Conservation (phyloP, 805 yeast genomes). For the Saccharomyces cerevisiae region DNA sequence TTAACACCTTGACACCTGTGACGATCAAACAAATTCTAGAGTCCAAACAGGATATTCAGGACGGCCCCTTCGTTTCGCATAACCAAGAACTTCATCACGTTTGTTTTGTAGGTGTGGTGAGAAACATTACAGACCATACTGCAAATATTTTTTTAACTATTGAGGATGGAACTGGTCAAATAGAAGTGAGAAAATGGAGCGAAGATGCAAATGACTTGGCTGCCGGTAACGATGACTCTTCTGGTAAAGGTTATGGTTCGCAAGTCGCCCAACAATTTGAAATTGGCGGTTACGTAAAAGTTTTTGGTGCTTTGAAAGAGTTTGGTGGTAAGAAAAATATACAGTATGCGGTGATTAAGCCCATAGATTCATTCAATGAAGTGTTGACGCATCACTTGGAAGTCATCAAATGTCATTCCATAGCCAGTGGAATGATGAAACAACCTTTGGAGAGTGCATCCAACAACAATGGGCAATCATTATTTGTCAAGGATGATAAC, state of each 20-base stretch:
- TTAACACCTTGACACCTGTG: constrained; percentile 47
- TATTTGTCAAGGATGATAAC: constrained; percentile 38
- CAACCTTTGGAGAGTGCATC: constrained; percentile 11
- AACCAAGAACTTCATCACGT: constrained; percentile 57
- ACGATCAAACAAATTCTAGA: constrained; percentile 67
- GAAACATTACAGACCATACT: constrained; percentile 53
- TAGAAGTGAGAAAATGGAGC: constrained; percentile 60
- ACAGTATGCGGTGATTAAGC: constrained; percentile 53
- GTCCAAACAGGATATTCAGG: constrained; percentile 51
- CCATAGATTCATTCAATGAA: constrained; percentile 56
- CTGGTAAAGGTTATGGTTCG: constrained; percentile 16
- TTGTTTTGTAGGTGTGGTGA: constrained; percentile 60
- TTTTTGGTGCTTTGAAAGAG: constrained; percentile 48
- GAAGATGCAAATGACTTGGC: constrained; percentile 32
- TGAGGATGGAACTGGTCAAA: constrained; percentile 74
- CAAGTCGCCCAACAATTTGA: constrained; percentile 31
- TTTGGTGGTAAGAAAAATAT: constrained; percentile 57
- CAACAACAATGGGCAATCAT: constrained; percentile 23
- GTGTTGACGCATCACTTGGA: constrained; percentile 59
- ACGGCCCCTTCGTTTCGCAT: constrained; percentile 54
- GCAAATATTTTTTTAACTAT: constrained; percentile 48
- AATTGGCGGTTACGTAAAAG: constrained; percentile 53
- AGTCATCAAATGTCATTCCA: constrained; percentile 50
- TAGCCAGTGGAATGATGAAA: constrained; percentile 42
- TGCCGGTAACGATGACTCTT: constrained; percentile 25